Evolutionary conservation across 345 rosid genomes (phyloP).

Genomic region (Carallia brachiata): DNA sequence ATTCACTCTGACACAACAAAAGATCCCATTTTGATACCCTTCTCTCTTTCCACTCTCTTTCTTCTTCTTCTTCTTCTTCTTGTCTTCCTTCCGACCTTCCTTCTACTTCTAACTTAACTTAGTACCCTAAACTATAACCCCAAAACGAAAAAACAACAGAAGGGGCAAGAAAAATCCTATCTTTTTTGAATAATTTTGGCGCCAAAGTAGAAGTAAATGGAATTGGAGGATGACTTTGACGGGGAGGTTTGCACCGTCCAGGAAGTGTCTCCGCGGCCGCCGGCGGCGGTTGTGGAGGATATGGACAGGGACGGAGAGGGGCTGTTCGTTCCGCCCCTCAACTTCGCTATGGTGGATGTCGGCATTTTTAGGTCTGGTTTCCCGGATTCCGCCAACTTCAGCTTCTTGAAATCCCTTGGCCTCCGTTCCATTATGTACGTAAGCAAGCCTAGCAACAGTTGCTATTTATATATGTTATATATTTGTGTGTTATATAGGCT

Average conservation of each 20-base stretch:
- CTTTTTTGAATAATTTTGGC: conserved; percentile 1
- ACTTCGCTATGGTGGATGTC: conserved; percentile 66
- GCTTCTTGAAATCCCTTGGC: conserved; percentile 53
- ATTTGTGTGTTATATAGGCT: too few species aligned
- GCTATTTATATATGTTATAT: too few species aligned
- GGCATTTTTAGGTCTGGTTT: conserved; percentile 74
- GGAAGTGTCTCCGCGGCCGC: background rate
- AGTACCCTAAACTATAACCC: too few species aligned
- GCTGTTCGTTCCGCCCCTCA: conserved; percentile 62
- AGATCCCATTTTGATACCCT: too few species aligned
- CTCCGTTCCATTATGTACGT: conserved; percentile 73
- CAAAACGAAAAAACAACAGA: too few species aligned
- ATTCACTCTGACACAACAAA: too few species aligned
- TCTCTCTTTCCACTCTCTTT: too few species aligned
- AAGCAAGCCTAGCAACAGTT: background rate
- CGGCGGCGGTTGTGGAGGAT: background rate
- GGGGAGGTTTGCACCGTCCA: background rate
- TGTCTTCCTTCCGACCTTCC: too few species aligned
- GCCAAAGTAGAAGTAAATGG: conserved; percentile 9
- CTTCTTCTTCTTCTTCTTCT: too few species aligned
- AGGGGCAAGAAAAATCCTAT: too few species aligned
- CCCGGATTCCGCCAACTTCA: conserved; percentile 65
- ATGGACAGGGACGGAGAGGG: conserved; percentile 37
- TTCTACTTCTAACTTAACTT: background rate
- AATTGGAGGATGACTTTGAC: background rate